These are phyloP conservation scores for Paecilomyces formosus DNA, from an alignment of 2,329 filamentous ascomycete genomes.

Conservation along the genomic window DNA sequence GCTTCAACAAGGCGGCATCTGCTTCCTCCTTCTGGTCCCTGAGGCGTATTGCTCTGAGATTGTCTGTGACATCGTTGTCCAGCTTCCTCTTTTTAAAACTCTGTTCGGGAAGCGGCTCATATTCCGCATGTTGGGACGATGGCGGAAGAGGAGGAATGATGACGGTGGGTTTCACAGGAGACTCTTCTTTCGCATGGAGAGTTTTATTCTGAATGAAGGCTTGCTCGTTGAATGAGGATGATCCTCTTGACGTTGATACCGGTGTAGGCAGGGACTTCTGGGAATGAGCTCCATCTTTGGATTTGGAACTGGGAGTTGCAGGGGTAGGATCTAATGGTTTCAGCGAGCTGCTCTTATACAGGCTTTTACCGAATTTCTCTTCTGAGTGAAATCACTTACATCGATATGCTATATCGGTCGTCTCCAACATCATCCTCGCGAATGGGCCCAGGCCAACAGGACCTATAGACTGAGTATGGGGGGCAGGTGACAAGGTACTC, in stretches of 20 bases:
- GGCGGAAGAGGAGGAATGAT: conserved; percentile 41
- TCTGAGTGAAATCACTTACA: conserved; percentile 23
- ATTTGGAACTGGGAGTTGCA: conserved; percentile 13
- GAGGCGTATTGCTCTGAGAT: conserved; percentile 53
- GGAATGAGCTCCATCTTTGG: conserved; percentile 12
- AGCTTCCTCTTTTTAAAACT: conserved; percentile 40
- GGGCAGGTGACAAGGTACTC: conserved; percentile 8
- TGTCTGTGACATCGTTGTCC: conserved; percentile 49
- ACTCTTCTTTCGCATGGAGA: conserved; percentile 20
- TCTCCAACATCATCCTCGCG: conserved; percentile 46
- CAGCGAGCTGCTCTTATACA: conserved; percentile 9
- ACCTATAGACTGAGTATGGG: conserved; percentile 16
- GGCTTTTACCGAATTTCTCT: background rate
- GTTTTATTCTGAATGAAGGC: conserved; percentile 27
- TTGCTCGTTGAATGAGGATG: conserved; percentile 15
- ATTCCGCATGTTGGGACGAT: conserved; percentile 32
- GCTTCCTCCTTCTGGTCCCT: conserved; percentile 73
- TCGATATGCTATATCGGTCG: conserved; percentile 36
- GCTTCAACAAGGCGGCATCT: conserved; percentile 62
- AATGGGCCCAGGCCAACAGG: conserved; percentile 42
- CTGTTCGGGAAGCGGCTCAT: conserved; percentile 29
- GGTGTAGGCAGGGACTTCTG: conserved; percentile 9
- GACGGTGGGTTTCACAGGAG: conserved; percentile 34
- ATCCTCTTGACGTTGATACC: conserved; percentile 8
- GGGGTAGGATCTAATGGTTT: conserved; percentile 24